Percentiles rank a stretch among this genome's conserved stretches.
Evolutionary conservation across 306 rosid genomes (phyloP).

Genomic region (Cucumis hystrix): DNA sequence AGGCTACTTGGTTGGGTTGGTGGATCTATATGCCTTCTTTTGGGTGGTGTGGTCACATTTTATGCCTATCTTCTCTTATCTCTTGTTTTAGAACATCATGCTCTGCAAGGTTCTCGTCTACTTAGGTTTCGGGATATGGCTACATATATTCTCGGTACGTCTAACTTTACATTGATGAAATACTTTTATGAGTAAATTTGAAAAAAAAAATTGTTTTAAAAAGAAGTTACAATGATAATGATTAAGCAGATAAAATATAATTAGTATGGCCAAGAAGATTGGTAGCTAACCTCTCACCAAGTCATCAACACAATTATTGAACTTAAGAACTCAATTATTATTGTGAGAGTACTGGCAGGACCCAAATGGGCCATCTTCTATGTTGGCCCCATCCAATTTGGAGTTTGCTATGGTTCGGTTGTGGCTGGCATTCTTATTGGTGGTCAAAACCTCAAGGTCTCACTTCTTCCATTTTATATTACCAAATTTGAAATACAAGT

Average conservation of each 20-base stretch:
- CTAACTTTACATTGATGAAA: background rate
- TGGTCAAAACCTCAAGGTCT: conserved; percentile 61
- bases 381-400: conserved; percentile 59
- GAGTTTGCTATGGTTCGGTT: conserved; percentile 55
- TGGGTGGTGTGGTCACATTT: conserved; percentile 39
- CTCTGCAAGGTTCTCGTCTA: conserved; percentile 49
- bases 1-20: conserved; percentile 63
- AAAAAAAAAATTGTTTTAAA: too few relatives aligned
- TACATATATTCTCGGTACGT: conserved; percentile 38
- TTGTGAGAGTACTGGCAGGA: conserved; percentile 26
- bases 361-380: conserved; percentile 59
- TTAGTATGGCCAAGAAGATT: too few relatives aligned
- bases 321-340: too few relatives aligned
- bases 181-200: too few relatives aligned
- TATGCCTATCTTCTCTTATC: conserved; percentile 71
- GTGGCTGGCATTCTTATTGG: conserved; percentile 59
- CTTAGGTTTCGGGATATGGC: conserved; percentile 76
- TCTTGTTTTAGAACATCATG: conserved; percentile 57
- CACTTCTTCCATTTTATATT: background rate
- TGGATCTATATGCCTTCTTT: conserved; percentile 37
- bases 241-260: too few relatives aligned
- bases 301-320: too few relatives aligned
- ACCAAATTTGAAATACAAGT: background rate
- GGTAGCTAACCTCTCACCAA: too few relatives aligned
- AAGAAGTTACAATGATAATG: too few relatives aligned